Evolutionary conservation across 177 flowering plant genomes (phyloP), one percentile per base, ranked within the genome.

Genomic region (Vitis hybrid): DNA sequence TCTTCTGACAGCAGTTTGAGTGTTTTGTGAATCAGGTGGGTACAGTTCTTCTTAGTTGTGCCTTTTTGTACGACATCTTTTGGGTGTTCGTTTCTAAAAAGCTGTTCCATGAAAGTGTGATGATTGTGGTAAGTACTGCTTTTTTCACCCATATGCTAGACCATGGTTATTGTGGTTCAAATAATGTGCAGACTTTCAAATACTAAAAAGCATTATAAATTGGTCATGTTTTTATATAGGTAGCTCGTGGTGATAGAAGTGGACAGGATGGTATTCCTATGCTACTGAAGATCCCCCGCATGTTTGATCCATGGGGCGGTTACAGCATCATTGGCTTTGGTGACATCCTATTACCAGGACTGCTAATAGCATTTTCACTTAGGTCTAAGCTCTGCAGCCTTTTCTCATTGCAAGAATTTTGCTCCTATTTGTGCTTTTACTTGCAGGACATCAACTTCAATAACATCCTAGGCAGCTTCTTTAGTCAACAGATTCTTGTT

Each of bases 301-400:
- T 95, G 83, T 92, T 88, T 80, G 98, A 94, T 71, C 98, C 95
- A 4, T 94, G 97, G 97, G 98, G 97, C 62, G 98, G 98, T 70
- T 92, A 83, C 77, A 92, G 97, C 81, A 90, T 95, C 76, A 95
- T 95, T 31, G 98, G 98, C 64, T 95, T 95, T 75, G 98, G 97
- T 50, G 98, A 95, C 84, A 95, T 95, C 74, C 89, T 95, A 44
- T 79, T 95, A 68, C 98, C 98, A 38, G 98, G 98, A 75, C 74
- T 95, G 71, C 71, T 95, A 24, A 79, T 95, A 14, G 90, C 97
- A 68, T 95, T 95, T 81, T 84, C 94, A 6, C 84, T 90, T 20
- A 88, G 98, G 97, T 94, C 59, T 71, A 51, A 33, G 11, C 63
- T 68, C 62, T 59, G 12, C 19, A 61, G 9, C 56, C 60, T 18